phyloP scores from a whole-genome alignment of 345 rosid genomes.

The Gossypium ekmanianum region DNA sequence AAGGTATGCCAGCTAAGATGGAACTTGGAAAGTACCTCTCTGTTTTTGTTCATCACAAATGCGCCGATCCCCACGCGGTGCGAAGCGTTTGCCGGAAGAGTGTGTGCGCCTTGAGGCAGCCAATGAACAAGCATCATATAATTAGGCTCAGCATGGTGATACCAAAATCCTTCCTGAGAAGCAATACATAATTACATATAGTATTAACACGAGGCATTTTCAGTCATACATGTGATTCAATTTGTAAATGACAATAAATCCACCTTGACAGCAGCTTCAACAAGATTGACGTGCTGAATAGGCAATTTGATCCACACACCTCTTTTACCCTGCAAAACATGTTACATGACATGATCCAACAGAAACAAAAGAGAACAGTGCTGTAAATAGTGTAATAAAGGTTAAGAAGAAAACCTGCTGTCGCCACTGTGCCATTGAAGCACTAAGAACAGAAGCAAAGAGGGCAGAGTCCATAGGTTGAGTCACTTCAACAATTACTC shows the following conservation, averaged over 20 bases:
- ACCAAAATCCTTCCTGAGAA: constrained; percentile 86
- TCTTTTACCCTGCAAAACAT: constrained; percentile 58
- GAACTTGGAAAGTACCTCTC: constrained; percentile 51
- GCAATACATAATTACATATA: constrained; percentile 2
- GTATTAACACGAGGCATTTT: background rate
- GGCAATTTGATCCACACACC: constrained; percentile 94
- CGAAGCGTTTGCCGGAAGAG: constrained; percentile 83
- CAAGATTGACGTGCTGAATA: constrained; percentile 54
- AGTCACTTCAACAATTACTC: constrained; percentile 59
- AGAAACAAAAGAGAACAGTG: too few relatives aligned
- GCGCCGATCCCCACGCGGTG: constrained; percentile 81
- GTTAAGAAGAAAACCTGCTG: constrained; percentile 43
- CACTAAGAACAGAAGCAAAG: constrained; percentile 53
- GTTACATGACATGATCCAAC: too few relatives aligned
- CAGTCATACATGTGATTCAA: background rate
- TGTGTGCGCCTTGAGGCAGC: constrained; percentile 56
- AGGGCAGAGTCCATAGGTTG: constrained; percentile 48
- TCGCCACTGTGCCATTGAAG: constrained; percentile 61
- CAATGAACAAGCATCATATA: constrained; percentile 83
- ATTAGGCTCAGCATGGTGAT: constrained; percentile 82
- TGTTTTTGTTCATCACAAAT: constrained; percentile 65
- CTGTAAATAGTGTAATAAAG: too few relatives aligned
- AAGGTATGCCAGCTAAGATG: background rate
- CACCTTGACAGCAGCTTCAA: constrained; percentile 75
- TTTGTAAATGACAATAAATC: constrained; percentile 1